A percentile compares a stretch with the other conserved stretches of the same genome.
phyloP scores from a whole-genome alignment of 1,139 yeast species.

The Yamadazyma dendronema region DNA sequence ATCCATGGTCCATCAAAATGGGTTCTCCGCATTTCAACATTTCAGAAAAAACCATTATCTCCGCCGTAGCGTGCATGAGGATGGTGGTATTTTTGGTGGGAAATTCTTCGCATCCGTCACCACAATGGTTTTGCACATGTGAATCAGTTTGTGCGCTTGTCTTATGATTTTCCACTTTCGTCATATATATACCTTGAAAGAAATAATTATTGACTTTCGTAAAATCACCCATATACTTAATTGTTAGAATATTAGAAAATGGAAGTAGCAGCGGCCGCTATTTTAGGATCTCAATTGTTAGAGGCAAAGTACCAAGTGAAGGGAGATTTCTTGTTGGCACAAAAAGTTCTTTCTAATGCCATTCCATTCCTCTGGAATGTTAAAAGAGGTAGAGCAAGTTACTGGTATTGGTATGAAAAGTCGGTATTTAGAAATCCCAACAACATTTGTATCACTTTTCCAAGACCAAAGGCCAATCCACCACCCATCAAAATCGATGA shows the following conservation, averaged over 20 bases:
- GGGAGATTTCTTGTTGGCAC: slow-evolving; percentile 53
- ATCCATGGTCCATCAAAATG: too few species aligned
- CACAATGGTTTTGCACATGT: slow-evolving; percentile 8
- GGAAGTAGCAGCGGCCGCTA: slow-evolving; percentile 46
- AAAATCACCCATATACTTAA: not conserved
- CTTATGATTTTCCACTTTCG: slow-evolving; percentile 4
- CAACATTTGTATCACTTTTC: slow-evolving; percentile 57
- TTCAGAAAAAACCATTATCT: not conserved
- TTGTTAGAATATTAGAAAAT: slow-evolving; percentile 9
- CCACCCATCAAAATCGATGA: slow-evolving; percentile 27
- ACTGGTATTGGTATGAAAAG: slow-evolving; percentile 65
- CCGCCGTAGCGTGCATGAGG: not conserved
- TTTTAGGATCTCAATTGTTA: slow-evolving; percentile 44
- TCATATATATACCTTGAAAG: slow-evolving; percentile 1
- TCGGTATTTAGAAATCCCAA: slow-evolving; percentile 51
- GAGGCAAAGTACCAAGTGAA: slow-evolving; percentile 52
- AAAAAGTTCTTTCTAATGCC: slow-evolving; percentile 40
- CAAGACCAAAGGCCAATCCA: slow-evolving; percentile 49
- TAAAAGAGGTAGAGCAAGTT: slow-evolving; percentile 51
- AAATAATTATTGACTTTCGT: not conserved
- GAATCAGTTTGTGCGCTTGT: not conserved
- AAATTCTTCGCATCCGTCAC: not conserved
- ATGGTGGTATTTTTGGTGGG: not conserved
- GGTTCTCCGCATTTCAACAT: not conserved
- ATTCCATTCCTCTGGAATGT: slow-evolving; percentile 44